Percentiles rank a stretch among this genome's conserved stretches.
phyloP scores from a whole-genome alignment of 1,139 yeast genomes.

The Saccharomyces hybrid region DNA sequence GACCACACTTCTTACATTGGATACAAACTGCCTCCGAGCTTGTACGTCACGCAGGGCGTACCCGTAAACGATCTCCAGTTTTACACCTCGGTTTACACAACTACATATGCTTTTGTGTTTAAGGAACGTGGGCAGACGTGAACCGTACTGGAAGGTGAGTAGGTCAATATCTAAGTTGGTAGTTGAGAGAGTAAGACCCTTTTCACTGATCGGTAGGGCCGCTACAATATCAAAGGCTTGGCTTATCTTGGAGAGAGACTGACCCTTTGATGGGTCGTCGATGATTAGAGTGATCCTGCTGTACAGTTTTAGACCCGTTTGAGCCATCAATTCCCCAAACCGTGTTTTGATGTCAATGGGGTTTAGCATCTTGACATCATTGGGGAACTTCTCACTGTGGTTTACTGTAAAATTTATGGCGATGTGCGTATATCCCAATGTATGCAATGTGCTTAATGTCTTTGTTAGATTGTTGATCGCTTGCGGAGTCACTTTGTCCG shows the following conservation, averaged over 20 bases:
- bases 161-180: slow-evolving; percentile 61
- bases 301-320: slow-evolving; percentile 48
- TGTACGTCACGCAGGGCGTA: slow-evolving; percentile 41
- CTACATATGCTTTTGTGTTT: slow-evolving; percentile 80
- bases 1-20: slow-evolving; percentile 67
- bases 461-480: slow-evolving; percentile 43
- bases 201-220: slow-evolving; percentile 72
- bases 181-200: slow-evolving; percentile 67
- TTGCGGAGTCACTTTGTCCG: slow-evolving; percentile 35
- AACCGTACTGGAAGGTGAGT: slow-evolving; percentile 60
- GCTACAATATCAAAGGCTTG: slow-evolving; percentile 71
- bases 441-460: slow-evolving; percentile 48
- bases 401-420: slow-evolving; percentile 62
- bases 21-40: slow-evolving; percentile 52
- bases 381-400: slow-evolving; percentile 54
- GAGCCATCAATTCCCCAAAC: slow-evolving; percentile 24
- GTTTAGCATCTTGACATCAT: slow-evolving; percentile 21
- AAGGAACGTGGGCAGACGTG: slow-evolving; percentile 65
- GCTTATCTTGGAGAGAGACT: slow-evolving; percentile 55
- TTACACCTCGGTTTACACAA: slow-evolving; percentile 69
- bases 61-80: slow-evolving; percentile 70
- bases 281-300: slow-evolving; percentile 68
- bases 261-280: slow-evolving; percentile 73
- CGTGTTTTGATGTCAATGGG: slow-evolving; percentile 25
- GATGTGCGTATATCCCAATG: slow-evolving; percentile 63